Base-by-base conservation (phyloP, 371 early-diverging fungal species). In the Mycotypha africana region DNA sequence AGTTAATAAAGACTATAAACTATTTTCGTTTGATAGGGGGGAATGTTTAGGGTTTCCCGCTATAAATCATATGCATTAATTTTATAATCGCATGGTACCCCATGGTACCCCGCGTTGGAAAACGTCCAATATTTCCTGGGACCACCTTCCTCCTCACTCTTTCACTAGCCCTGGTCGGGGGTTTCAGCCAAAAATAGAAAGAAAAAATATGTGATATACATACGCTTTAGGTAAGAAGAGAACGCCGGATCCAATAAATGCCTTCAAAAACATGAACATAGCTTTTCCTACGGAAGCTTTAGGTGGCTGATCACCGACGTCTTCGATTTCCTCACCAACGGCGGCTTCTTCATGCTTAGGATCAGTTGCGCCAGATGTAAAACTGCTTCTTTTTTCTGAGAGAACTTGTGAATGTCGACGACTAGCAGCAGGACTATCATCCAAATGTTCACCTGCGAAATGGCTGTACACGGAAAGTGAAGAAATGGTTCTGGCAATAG, bases 221-320 rank as follows among this genome's bases (percentile, higher is more conserved):
- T 56, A 88, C 38, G 87, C 86, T 49, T 78, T 84, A 14, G 89
- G 89, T 21, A 80, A 44, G 48, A 81, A 81, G 11, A 81, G 47
- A 12, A 81, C 65, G 17, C 87, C 87, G 7, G 84, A 85, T 14
- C 87, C 89, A 47, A 88, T 80, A 54, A 86, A 88, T 5, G 87
- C 82, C 60, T 89, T 89, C 47, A 85, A 59, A 20, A 87, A 67
- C 76, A 89, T 68, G 50, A 89, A 82, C 55, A 84, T 81, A 12
- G 84, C 86, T 58, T 85, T 88, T 38, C 69, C 66, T 12, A 70
- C 71, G 0, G 79, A 75, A 6, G 86, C 76, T 22, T 74, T 73
- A 5, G 78, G 64, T 1, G 55, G 12, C 1, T 17, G 37, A 4
- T 45, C 46, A 11, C 45, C 45, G 20, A 20, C 35, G 2, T 47